Percentiles rank a stretch among this genome's conserved stretches.
Conservation (phyloP, 1,139 yeast genomes). For the Yamadazyma triangularis region DNA sequence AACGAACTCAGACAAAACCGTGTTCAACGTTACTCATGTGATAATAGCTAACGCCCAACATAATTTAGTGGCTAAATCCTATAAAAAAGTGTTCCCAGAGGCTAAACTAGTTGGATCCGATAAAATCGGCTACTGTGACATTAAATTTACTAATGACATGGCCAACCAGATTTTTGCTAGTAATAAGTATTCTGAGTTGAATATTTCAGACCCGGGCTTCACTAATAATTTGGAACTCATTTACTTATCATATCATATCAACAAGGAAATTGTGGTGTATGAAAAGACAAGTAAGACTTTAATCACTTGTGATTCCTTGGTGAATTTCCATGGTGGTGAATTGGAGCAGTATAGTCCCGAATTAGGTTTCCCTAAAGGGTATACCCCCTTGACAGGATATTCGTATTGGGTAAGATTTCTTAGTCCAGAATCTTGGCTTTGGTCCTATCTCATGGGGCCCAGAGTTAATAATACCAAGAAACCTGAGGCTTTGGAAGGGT, state of each 20-base stretch:
- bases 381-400: not conserved
- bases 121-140: not conserved
- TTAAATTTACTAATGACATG: constrained; percentile 3
- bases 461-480: not conserved
- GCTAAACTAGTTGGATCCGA: constrained; percentile 6
- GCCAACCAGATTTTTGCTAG: constrained; percentile 4
- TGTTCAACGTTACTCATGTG: not conserved
- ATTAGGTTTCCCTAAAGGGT: not conserved
- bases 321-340: not conserved
- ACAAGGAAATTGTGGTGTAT: constrained; percentile 45
- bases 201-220: constrained; percentile 15
- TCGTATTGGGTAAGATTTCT: not conserved
- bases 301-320: constrained; percentile 33
- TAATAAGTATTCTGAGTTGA: constrained; percentile 10
- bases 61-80: constrained; percentile 1
- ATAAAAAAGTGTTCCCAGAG: constrained; percentile 5
- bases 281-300: constrained; percentile 37
- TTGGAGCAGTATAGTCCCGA: not conserved
- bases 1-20: not conserved
- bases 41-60: not conserved
- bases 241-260: constrained; percentile 41
- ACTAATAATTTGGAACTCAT: constrained; percentile 38
- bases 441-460: not conserved
- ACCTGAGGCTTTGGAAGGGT: constrained; percentile 16
- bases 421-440: not conserved